Evolutionary conservation across 768 basidiomycete species (phyloP), one percentile per base, ranked within the genome.

Genomic region (Trametopsis cervina): DNA sequence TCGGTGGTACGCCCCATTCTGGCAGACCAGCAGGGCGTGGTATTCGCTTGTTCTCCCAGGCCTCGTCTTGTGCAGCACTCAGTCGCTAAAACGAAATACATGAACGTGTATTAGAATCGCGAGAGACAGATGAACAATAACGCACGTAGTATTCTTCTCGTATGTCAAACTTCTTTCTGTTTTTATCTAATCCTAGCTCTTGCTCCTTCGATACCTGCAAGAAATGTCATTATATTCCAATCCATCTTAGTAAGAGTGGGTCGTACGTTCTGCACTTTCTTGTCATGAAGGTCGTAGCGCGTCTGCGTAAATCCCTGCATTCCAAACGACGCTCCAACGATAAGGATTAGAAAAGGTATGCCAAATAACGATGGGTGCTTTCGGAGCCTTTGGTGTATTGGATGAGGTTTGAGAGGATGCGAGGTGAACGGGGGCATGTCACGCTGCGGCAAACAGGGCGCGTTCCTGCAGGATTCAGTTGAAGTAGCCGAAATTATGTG

Each of bases 131-230:
- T 10, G 9, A 33, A 37, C 17, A n/a, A 25, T 22, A 13, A 81
- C 91, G 67, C 67, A 96, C 94, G 61, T 85, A 97, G 65, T 98
- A 99, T 61, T 96, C 94, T 63, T 97, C 95, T 46, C 90, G 72
- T 15, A 96, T 87, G 65, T 98, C 94, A 50, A 96, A 83, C 69
- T 81, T 86, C 69, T 83, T 85, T 66, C 84, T 74, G 46, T 69
- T 69, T 60, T 74, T 78, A 53, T 83, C 74, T 57, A 93, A 69
- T 9, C 80, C 76, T 18, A 94, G 71, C 53, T 89, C 85, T 55
- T 93, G 80, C 61, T 92, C 84, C 53, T 81, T 82, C 33, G 80
- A 76, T 27, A 96, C 65, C 90, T 81, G 42, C 4, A 44, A 35
- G 25, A n/a, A 15, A 33, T 7, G 29, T 33, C 15, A 33, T 33